Evolutionary conservation across 495 filamentous ascomycete genomes (phyloP).

Genomic region (Lophiostoma macrostomum): DNA sequence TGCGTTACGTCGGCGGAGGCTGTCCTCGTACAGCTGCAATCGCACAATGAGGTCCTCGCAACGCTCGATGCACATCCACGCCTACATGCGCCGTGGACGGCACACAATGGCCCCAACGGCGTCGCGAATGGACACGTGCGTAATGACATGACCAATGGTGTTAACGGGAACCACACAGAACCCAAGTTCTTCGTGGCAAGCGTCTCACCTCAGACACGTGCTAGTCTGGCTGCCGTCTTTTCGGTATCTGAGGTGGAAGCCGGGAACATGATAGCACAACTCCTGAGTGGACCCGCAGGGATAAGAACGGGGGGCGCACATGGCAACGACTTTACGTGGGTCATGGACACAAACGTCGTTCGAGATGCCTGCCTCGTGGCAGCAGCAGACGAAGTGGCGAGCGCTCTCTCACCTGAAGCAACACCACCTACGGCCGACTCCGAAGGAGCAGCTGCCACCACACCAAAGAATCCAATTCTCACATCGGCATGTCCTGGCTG

Average conservation of each 20-base stretch:
- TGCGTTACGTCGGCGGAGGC: constrained; percentile 98
- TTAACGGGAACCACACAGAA: constrained; percentile 40
- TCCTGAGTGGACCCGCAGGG: constrained; percentile 68
- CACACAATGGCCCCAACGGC: constrained; percentile 34
- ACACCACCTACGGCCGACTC: constrained; percentile 22
- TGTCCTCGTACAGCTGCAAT: constrained; percentile 87
- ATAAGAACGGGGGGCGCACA: constrained; percentile 64
- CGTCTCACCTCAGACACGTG: constrained; percentile 84
- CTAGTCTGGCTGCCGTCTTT: constrained; percentile 79
- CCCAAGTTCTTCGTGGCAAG: constrained; percentile 81
- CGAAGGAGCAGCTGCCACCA: constrained; percentile 32
- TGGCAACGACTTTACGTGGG: constrained; percentile 76
- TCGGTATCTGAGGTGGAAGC: constrained; percentile 69
- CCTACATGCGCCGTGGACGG: constrained; percentile 34
- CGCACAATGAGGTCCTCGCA: constrained; percentile 82
- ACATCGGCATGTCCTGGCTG: constrained; percentile 93
- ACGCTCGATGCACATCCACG: constrained; percentile 68
- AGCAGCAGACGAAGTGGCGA: constrained; percentile 69
- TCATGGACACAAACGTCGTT: constrained; percentile 80
- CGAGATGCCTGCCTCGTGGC: constrained; percentile 73
- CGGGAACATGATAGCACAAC: constrained; percentile 75
- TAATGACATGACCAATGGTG: constrained; percentile 27
- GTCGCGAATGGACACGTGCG: constrained; percentile 30
- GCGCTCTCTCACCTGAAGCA: constrained; percentile 23
- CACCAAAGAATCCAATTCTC: constrained; percentile 69